Base-by-base conservation (phyloP, 495 filamentous ascomycete species). In the Talaromyces adpressus region DNA sequence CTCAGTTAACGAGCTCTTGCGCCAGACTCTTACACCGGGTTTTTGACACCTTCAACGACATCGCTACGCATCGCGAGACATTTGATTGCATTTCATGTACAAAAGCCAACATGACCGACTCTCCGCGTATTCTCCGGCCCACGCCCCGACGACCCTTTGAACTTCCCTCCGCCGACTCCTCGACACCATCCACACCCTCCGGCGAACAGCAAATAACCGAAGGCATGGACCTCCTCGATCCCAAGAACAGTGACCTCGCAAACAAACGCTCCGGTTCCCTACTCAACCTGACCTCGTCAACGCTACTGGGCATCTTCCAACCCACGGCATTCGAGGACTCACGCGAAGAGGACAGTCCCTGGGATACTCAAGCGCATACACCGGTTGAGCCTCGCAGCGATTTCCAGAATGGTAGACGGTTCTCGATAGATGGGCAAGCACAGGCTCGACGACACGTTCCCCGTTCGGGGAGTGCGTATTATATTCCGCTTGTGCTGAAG, bases 251-350 rank as follows among this genome's bases (percentile, higher is more conserved):
- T 70, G 69, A 49, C 69, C 74, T 29, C 66, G 69, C 60, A 70
- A 68, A 41, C 73, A 80, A 49, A 86, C 84, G 89, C 60, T 88
- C 87, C 30, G 84, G 86, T 58, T 96, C 92, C 3, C 81, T 91
- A 29, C 82, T 93, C 68, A 96, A 97, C 71, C 83, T 98, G 59
- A 97, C 92, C 29, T 87, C 89, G 14, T 91, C 90, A 2, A 97
- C 94, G 1, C 84, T 98, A 0, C 89, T 87, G 66, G 94, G 94
- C 52, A 98, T 98, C 71, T 98, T 94, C 77, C 83, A 85, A 11
- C 90, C 87, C 14, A 85, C 84, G 3, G 84, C 79, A 63, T 82
- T 81, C 66, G 79, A 80, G 63, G 77, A 72, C 49, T 73, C 70
- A 34, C 77, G 78, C 18, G 82, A 84, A 62, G 85, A 84, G 41